Conservation (phyloP, 2,329 filamentous ascomycete species). For the Fusarium nelsonii region DNA sequence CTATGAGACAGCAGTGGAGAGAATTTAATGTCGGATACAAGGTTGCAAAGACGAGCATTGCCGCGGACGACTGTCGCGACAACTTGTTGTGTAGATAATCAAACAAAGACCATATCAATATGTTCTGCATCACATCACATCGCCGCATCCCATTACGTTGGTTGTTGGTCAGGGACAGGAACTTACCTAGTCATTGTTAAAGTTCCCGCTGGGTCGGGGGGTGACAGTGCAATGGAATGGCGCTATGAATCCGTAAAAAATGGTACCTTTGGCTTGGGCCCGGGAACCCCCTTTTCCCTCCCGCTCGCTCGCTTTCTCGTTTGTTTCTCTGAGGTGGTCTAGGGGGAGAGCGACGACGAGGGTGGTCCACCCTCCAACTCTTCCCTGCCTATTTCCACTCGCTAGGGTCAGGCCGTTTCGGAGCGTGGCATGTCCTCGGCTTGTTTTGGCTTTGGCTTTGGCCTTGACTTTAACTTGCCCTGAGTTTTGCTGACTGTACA, state of each 20-base stretch:
- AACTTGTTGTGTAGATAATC: neutral
- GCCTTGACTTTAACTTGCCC: neutral
- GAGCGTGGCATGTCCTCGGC: slow-evolving; percentile 7
- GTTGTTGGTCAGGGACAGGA: neutral
- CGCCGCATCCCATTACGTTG: slow-evolving; percentile 4
- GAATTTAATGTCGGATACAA: neutral
- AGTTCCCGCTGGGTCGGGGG: neutral
- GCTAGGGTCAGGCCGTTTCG: slow-evolving; percentile 30
- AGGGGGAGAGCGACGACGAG: slow-evolving; percentile 14
- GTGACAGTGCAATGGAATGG: slow-evolving; percentile 37
- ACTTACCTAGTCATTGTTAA: slow-evolving; percentile 16
- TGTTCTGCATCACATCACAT: neutral
- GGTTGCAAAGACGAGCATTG: neutral
- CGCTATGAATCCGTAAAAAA: slow-evolving; percentile 18
- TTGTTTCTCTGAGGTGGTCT: slow-evolving; percentile 29
- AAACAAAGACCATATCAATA: neutral
- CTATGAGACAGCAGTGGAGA: neutral
- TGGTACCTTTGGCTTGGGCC: slow-evolving; percentile 31
- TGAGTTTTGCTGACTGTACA: slow-evolving; percentile 32
- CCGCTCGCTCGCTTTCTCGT: slow-evolving; percentile 28
- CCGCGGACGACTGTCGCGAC: neutral
- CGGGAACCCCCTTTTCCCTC: slow-evolving; percentile 42
- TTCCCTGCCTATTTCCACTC: slow-evolving; percentile 3
- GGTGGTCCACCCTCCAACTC: neutral
- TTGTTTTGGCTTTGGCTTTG: slow-evolving; percentile 2